Evolutionary conservation across 2,329 filamentous ascomycete species (phyloP), one percentile per base, ranked within the genome.

Genomic region (Curvularia verruculosa): DNA sequence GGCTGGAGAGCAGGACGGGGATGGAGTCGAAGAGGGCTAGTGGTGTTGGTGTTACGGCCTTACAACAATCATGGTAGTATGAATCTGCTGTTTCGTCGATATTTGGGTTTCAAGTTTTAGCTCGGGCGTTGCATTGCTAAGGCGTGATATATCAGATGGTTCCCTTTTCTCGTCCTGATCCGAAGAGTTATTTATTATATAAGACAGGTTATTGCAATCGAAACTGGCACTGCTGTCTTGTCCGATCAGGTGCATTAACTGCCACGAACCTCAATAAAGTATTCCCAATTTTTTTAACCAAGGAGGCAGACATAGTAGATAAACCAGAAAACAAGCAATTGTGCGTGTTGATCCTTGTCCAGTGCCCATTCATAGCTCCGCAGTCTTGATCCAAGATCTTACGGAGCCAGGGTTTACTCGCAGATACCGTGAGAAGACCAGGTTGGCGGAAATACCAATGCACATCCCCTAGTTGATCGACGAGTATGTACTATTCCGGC

Each of bases 401-500:
- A 10, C 29, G 10, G 10, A 12, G 4, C 3, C 12, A 12, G 29
- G 15, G 29, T 31, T 31, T 12, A 3, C 29, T 10, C 29, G 8
- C n/a, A 6, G 31, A n/a, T 36, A n/a, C 31, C 12, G 5, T n/a
- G 5, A 36, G 31, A n/a, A n/a, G 15, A 36, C 31, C 31, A 36
- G 31, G 31, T 36, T 36, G 31, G 31, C 31, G 13, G 15, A 36
- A 6, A 36, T 6, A 5, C 5, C 31, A 4, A 41, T 54, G 43
- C 34, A 15, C 34, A n/a, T 19, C 31, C 26, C 26, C 48, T 34
- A 54, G 12, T 12, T 21, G 28, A n/a, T n/a, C 44, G 47, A 51
- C 36, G 7, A 50, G 31, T 10, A 31, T 49, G 36, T 26, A 44
- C 19, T 29, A 41, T 10, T n/a, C 48, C 47, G 52, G 47, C 28